Evolutionary conservation across 1,139 yeast genomes (phyloP), one percentile per base, ranked within the genome.

Genomic region (Hemisphaericaspora xylanilytica): DNA sequence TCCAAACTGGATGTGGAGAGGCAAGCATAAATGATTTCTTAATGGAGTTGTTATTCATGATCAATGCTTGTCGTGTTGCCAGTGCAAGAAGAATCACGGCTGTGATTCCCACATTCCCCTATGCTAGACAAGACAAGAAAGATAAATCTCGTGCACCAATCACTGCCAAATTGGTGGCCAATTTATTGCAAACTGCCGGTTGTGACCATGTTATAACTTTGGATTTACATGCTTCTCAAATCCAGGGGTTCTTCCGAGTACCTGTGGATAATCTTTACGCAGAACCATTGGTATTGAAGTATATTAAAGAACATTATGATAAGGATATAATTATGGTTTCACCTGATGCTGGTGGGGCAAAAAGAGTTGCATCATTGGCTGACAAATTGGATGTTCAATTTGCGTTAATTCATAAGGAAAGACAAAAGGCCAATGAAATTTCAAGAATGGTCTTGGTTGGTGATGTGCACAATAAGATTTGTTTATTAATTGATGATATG

Each of bases 1-100:
- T 92, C 44, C 97, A 92, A 64, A 87, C 90, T 32, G 97, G 97
- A 18, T 85, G 94, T 33, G 97, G 96, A 17, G 80, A 78, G 28
- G 46, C 44, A 12, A 44, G 45, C 28, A 25, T 84, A 38, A 85
- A 84, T 55, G 89, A 84, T 56, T 73, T 80, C 46, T 66, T 85
- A 32, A 75, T 85, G 79, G 94, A 85, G 54, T 63, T 85, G 33
- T 65, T 85, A 48, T 78, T 84, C 38, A 74, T 83, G 73, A 78
- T 85, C 43, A 83, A 83, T 56, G 92, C 92, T 12, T 83, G 89
- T 62, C 78, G 80, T 51, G 75, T 84, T 17, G 92, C 92, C 2
- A 81, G 89, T 41, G 92, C 90, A 13, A 72, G 92, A 56, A 72
- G 86, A 52, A 80, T 85, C 50, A 83, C 92, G 1, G 90, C 86